Base-by-base conservation (phyloP, 2,329 filamentous ascomycete genomes). In the Kalmusia sp. region DNA sequence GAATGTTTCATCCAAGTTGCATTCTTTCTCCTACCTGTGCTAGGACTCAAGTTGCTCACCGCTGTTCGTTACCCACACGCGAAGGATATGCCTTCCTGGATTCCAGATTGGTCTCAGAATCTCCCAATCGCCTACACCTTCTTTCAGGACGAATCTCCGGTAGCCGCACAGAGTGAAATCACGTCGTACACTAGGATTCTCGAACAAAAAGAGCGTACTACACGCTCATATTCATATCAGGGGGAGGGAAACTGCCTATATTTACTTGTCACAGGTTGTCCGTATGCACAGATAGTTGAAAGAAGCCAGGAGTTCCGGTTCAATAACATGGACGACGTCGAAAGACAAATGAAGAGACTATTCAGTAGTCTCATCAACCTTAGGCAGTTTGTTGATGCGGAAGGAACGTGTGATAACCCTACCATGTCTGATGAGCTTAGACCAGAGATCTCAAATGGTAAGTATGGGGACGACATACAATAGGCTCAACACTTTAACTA, bases 61-160 rank as follows among this genome's bases (percentile, higher is more conserved):
- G 54, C 49, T 15, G 14, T 40, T 41, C 54, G 49, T 17, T 49
- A 56, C 34, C 54, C 49, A 46, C 54, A 56, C 15, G 8, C 35
- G 2, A 40, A 21, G 15, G 25, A 50, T 2, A 52, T 52, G 54
- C 39, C 49, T 35, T 56, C 49, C 15, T 56, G 54, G 54, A 35
- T 57, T 19, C 54, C 46, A 8, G 50, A 57, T 44, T 57, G 54
- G 54, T 50, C 49, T 4, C 45, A 53, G 31, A 43, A 53, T 41
- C 39, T 51, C 12, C 54, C 49, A 21, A 35, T 55, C 14, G 12
- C 6, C n/a, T 33, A 19, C 21, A 9, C 12, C 2, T 21, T 6
- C 31, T 34, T 39, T 3, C 3, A 4, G 27, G 25, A 15, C 17
- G 9, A n/a, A 24, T 15, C 4, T 19, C 28, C n/a, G 28, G 14